Evolutionary conservation across 768 basidiomycete genomes (phyloP), one percentile per base, ranked within the genome.

Genomic region (Dendrothele bispora): DNA sequence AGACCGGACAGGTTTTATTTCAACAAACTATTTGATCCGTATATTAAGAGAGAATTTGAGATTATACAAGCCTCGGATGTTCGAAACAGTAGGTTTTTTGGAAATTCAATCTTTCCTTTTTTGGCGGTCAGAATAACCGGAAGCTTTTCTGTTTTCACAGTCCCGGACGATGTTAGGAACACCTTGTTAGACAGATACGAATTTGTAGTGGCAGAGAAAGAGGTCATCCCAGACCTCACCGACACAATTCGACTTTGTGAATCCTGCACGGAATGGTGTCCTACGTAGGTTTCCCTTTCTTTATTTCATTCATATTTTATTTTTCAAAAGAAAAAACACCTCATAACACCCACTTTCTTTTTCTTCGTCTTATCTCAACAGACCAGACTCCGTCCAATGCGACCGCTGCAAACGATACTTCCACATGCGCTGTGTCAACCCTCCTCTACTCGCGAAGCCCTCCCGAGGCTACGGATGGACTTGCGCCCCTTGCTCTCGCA

Each of bases 381-480:
- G 90, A 55, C 75, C 78, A 52, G 92, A 95, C 58, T 86, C 88
- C 7, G 90, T 95, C 45, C 86, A 84, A 61, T 95, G 92, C 71
- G 90, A 91, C 62, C 77, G 86, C 39, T 98, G 95, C 78, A 91
- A 93, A 71, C 82, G 82, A 46, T 89, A 84, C 70, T 98, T 94
- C 70, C 95, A 98, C 67, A 95, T 98, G 88, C 66, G 76, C 48
- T 98, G 95, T 62, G 88, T 97, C 44, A 87, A 91, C 54, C 95
- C 95, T 20, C 95, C 95, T 3, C 71, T 98, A 7, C 72, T 78
- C 15, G 87, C 88, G 2, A 98, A 98, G 65, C 95, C 95, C 12
- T 91, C 93, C 20, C 83, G 92, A 53, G 95, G 95, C 37, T 98
- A 98, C 68, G 92, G 91, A 18, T 98, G 95, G 95, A 92, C 93